Evolutionary conservation across 768 basidiomycete genomes (phyloP).

Genomic region (Leccinellum luteum): DNA sequence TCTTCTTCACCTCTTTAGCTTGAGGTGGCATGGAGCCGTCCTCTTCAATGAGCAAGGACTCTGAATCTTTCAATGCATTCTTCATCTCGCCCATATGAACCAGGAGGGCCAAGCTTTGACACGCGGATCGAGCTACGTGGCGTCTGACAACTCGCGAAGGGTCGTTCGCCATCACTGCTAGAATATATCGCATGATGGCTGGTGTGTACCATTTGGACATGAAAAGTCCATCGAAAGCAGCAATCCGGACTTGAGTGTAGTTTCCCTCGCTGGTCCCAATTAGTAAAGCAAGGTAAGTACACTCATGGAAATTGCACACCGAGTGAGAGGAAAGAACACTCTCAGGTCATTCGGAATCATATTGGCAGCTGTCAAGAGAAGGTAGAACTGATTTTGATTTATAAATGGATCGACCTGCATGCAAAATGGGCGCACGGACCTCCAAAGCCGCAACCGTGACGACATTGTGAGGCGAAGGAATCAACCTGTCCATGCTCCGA

Average conservation of each 20-base stretch:
- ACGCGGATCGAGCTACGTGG: conserved; percentile 82
- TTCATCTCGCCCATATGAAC: conserved; percentile 92
- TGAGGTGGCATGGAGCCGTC: conserved; percentile 73
- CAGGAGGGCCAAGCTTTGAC: conserved; percentile 82
- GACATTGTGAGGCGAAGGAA: conserved; percentile 92
- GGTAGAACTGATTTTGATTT: conserved; percentile 58
- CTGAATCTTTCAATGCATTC: conserved; percentile 65
- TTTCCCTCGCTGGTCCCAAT: conserved; percentile 76
- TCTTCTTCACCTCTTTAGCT: conserved; percentile 74
- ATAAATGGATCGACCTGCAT: conserved; percentile 6
- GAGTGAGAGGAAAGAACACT: conserved; percentile 83
- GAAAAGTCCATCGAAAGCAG: conserved; percentile 93
- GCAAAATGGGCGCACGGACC: conserved; percentile 44
- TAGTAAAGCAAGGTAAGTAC: conserved; percentile 5
- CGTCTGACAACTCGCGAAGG: conserved; percentile 79
- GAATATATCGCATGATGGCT: conserved; percentile 81
- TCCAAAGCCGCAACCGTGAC: conserved; percentile 90
- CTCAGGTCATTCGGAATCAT: conserved; percentile 74
- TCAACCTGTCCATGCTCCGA: conserved; percentile 91
- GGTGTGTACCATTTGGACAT: conserved; percentile 84
- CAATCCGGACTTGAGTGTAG: conserved; percentile 84
- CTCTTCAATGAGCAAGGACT: conserved; percentile 81
- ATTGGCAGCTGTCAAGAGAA: conserved; percentile 72
- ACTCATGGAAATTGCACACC: conserved; percentile 46
- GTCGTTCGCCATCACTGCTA: conserved; percentile 85